These are phyloP conservation scores for Torulaspora pretoriensis DNA, from an alignment of 1,139 yeast genomes.

Conservation along the genomic window DNA sequence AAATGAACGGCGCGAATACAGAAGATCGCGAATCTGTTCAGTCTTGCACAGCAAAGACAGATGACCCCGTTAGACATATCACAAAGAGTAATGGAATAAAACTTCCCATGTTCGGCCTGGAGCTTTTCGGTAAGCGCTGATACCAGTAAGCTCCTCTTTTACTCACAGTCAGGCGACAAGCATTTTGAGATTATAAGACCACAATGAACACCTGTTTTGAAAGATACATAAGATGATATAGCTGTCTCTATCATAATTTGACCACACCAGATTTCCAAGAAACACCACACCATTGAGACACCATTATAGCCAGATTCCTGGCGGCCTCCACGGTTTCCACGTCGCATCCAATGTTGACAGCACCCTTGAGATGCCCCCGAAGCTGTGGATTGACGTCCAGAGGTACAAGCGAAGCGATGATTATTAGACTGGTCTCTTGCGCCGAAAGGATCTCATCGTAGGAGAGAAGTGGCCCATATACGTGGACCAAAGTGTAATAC, in stretches of 20 bases:
- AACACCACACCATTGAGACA: constrained; percentile 74
- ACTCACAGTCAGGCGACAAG: neutral
- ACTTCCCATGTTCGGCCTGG: constrained; percentile 23
- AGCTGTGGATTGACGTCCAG: constrained; percentile 94
- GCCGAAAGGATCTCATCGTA: constrained; percentile 59
- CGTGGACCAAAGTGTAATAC: constrained; percentile 66
- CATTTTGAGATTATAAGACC: neutral
- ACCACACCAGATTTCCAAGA: constrained; percentile 46
- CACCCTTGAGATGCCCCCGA: constrained; percentile 86
- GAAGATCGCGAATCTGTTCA: neutral
- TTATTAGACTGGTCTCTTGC: constrained; percentile 70
- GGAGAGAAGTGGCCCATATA: constrained; percentile 73
- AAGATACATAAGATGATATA: neutral
- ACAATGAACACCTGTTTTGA: neutral
- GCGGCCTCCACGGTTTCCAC: constrained; percentile 58
- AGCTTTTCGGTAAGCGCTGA: constrained; percentile 23
- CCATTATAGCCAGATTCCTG: constrained; percentile 57
- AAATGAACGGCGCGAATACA: constrained; percentile 55
- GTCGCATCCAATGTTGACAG: constrained; percentile 72
- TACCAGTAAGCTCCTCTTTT: neutral
- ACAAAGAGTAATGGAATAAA: constrained; percentile 13
- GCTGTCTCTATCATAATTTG: constrained; percentile 20
- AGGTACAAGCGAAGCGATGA: constrained; percentile 78
- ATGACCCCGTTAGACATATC: constrained; percentile 6
- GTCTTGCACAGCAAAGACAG: neutral